Conservation (phyloP, 1,284 basidiomycete genomes). For the Cerioporus squamosus region DNA sequence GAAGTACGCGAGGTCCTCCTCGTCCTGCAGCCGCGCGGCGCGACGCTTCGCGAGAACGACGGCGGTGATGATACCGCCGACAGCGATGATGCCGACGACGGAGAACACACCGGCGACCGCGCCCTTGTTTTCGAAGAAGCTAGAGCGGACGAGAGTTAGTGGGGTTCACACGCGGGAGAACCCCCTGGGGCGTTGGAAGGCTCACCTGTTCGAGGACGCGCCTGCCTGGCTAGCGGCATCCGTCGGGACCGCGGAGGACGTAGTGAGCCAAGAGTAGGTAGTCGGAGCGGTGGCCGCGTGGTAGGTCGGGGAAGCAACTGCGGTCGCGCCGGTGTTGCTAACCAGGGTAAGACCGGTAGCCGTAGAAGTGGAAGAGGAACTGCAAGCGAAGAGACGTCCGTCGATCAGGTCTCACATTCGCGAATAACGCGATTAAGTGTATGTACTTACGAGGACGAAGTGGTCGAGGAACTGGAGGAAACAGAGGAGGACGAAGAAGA, state of each 20-base stretch:
- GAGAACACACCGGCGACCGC: slow-evolving; percentile 38
- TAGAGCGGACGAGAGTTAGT: slow-evolving; percentile 4
- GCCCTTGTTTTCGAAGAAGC: slow-evolving; percentile 39
- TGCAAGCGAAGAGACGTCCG: not conserved
- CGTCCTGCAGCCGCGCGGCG: slow-evolving; percentile 29
- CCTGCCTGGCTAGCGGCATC: slow-evolving; percentile 6
- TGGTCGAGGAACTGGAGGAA: not conserved
- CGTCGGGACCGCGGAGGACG: slow-evolving; percentile 2
- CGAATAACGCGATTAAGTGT: not conserved
- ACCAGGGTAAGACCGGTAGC: slow-evolving; percentile 6
- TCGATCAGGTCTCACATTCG: not conserved
- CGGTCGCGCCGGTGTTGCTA: slow-evolving; percentile 1
- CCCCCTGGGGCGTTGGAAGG: not conserved
- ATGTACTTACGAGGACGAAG: slow-evolving; percentile 1
- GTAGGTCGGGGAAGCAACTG: slow-evolving; percentile 2
- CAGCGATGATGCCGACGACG: slow-evolving; percentile 31
- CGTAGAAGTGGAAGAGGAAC: slow-evolving; percentile 1
- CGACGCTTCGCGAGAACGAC: slow-evolving; percentile 27
- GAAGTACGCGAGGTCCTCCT: slow-evolving; percentile 38
- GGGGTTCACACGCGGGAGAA: not conserved
- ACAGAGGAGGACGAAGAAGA: slow-evolving; percentile 2
- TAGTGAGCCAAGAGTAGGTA: slow-evolving; percentile 14
- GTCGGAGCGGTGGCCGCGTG: not conserved
- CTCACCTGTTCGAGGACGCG: slow-evolving; percentile 28
- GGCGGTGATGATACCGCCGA: slow-evolving; percentile 23